These are phyloP conservation scores for Paulinella micropora DNA, from an alignment of 78 protist species.

Conservation along the genomic window DNA sequence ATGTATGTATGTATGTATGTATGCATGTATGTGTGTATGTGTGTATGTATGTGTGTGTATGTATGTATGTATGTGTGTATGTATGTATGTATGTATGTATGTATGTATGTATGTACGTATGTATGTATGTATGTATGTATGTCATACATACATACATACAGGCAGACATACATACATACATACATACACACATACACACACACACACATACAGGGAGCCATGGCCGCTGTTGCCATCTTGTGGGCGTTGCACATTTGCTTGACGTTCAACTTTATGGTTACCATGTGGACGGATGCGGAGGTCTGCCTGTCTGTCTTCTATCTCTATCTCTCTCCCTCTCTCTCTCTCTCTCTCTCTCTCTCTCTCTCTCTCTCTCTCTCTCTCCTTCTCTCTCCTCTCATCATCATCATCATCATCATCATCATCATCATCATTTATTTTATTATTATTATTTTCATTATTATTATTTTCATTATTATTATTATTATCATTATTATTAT, in stretches of 20 bases:
- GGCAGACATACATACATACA: background rate
- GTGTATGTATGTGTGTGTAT: background rate
- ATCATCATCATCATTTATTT: too few relatives aligned
- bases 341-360: background rate
- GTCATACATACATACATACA: background rate
- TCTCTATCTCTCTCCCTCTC: background rate
- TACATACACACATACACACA: background rate
- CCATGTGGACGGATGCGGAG: background rate
- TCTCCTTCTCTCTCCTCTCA: too few relatives aligned
- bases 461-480: too few relatives aligned
- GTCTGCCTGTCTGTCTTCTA: background rate
- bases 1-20: background rate
- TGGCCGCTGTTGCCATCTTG: too few relatives aligned
- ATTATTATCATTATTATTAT: too few relatives aligned
- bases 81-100: background rate
- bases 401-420: too few relatives aligned
- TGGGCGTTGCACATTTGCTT: too few relatives aligned
- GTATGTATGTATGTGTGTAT: background rate
- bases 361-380: too few relatives aligned
- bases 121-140: background rate
- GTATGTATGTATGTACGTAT: background rate
- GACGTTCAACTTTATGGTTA: background rate
- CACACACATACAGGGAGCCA: background rate
- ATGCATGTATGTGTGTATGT: background rate
- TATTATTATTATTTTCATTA: too few relatives aligned